Conservation (phyloP, 441 rosid species). For the Flueggea neowawraea region DNA sequence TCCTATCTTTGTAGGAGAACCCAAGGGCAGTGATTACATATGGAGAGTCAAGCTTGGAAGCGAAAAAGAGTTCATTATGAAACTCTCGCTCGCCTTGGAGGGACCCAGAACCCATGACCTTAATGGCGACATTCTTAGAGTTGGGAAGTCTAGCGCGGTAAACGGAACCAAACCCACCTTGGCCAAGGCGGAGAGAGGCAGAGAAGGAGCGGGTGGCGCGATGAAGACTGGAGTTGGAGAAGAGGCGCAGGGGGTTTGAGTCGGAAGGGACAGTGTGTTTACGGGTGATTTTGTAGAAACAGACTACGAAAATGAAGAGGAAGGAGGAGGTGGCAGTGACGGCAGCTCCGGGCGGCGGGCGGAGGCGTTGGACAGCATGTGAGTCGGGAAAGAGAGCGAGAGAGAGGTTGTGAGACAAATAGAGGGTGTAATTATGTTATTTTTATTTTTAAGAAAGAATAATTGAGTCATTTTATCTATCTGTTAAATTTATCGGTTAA, state of each 20-base stretch:
- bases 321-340: slow-evolving; percentile 53
- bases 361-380: too few relatives aligned
- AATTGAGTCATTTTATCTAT: too few relatives aligned
- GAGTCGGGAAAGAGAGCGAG: too few relatives aligned
- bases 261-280: slow-evolving; percentile 64
- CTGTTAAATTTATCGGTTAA: too few relatives aligned
- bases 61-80: slow-evolving; percentile 86
- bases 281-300: slow-evolving; percentile 63
- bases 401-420: too few relatives aligned
- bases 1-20: slow-evolving; percentile 63
- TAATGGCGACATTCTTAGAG: slow-evolving; percentile 52
- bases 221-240: slow-evolving; percentile 68
- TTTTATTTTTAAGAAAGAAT: too few relatives aligned
- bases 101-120: slow-evolving; percentile 90
- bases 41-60: slow-evolving; percentile 60
- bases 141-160: slow-evolving; percentile 51
- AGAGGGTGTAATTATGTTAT: too few relatives aligned
- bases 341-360: slow-evolving; percentile 42
- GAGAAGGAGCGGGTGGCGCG: slow-evolving; percentile 74
- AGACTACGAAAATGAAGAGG: slow-evolving; percentile 46
- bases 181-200: slow-evolving; percentile 64
- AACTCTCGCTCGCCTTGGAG: slow-evolving; percentile 92
- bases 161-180: slow-evolving; percentile 90
- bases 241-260: slow-evolving; percentile 65
- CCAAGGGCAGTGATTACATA: slow-evolving; percentile 63